phyloP scores from a whole-genome alignment of 129 eudicot species.

The Escallonia rubra region DNA sequence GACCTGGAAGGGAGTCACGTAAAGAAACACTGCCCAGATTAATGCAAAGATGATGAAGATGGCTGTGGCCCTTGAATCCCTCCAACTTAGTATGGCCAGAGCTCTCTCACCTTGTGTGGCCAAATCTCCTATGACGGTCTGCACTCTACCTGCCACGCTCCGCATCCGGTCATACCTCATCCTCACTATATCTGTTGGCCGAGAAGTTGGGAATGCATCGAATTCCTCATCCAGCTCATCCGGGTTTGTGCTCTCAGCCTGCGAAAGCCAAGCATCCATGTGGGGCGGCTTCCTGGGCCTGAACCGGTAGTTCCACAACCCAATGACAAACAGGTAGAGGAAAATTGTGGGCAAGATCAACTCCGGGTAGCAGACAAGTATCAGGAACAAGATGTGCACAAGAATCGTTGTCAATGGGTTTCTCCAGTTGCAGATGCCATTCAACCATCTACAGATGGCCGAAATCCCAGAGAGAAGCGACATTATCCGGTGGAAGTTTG shows the following conservation, averaged over 20 bases:
- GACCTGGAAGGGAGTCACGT: conserved; percentile 84
- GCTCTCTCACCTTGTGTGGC: conserved; percentile 87
- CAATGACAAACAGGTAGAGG: conserved; percentile 77
- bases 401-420: conserved; percentile 78
- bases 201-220: conserved; percentile 70
- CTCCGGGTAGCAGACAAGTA: conserved; percentile 86
- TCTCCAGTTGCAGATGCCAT: conserved; percentile 63
- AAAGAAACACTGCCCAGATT: conserved; percentile 72
- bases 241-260: conserved; percentile 62
- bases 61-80: conserved; percentile 90
- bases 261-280: conserved; percentile 90
- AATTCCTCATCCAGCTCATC: conserved; percentile 94
- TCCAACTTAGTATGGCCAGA: conserved; percentile 74
- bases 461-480: conserved; percentile 59
- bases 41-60: conserved; percentile 63
- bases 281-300: conserved; percentile 79
- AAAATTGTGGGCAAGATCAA: conserved; percentile 79
- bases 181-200: conserved; percentile 52
- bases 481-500: conserved; percentile 76
- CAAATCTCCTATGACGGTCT: conserved; percentile 73
- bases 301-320: conserved; percentile 80
- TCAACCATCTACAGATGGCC: conserved; percentile 52
- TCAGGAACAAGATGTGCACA: conserved; percentile 69
- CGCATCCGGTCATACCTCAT: conserved; percentile 84
- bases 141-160: conserved; percentile 77